phyloP scores from a whole-genome alignment of 2,329 filamentous ascomycete species.

The Biscogniauxia sp. region DNA sequence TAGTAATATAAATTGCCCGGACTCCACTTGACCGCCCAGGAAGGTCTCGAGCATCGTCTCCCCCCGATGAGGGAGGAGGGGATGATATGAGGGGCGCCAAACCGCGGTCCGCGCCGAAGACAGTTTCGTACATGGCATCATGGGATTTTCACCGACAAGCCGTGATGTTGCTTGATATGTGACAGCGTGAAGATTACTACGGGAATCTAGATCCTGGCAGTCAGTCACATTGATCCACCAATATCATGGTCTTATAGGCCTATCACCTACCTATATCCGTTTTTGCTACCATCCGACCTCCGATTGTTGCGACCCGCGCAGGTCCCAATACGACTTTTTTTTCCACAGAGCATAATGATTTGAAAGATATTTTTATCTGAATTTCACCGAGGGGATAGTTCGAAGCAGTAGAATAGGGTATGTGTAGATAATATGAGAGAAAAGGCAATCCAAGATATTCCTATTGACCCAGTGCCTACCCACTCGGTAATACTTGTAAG shows the following conservation, averaged over 20 bases:
- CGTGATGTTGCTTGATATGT: neutral
- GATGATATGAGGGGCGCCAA: neutral
- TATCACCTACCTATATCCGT: neutral
- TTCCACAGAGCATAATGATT: too few species aligned
- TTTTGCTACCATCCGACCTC: too few species aligned
- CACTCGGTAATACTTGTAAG: too few species aligned
- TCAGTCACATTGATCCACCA: neutral
- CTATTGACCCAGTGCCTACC: too few species aligned
- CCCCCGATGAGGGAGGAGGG: neutral
- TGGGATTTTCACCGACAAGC: neutral
- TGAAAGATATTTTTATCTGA: too few species aligned
- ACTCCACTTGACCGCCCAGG: neutral
- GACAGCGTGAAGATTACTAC: neutral
- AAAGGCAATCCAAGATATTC: too few species aligned
- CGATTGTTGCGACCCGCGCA: too few species aligned
- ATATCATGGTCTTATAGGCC: neutral
- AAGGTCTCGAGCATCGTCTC: neutral
- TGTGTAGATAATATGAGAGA: too few species aligned
- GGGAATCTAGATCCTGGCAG: neutral
- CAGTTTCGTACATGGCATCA: neutral
- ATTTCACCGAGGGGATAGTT: too few species aligned
- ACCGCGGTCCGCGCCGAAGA: neutral
- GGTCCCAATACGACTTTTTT: too few species aligned
- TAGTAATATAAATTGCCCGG: neutral
- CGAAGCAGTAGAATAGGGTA: too few species aligned